Evolutionary conservation across 345 rosid species (phyloP), one percentile per base, ranked within the genome.

Genomic region (Heritiera littoralis): DNA sequence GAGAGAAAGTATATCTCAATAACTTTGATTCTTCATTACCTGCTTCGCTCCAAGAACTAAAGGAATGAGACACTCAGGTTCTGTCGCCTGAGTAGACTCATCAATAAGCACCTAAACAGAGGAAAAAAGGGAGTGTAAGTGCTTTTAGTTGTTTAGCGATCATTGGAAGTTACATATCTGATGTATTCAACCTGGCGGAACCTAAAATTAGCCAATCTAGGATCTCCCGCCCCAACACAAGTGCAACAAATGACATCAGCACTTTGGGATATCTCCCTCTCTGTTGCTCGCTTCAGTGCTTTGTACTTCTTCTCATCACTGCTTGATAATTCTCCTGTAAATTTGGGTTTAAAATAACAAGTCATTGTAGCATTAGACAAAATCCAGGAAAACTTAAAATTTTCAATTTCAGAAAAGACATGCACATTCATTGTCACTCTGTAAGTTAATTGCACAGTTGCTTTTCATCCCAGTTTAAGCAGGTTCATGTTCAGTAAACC

Each of bases 201-300:
- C 87, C 99, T 90, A 88, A 94, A 94, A 86, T 97, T 97, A 77
- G 98, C 86, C 79, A 97, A 83, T 48, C 99, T 93, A 76, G 97
- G 99, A 89, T 97, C 99, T 79, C 97, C 99, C 83, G 99, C 98
- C 85, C 99, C 99, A 78, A 92, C 98, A 84, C 98, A 97, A 8
- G 99, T 97, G 85, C 97, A 97, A 85, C 99, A 97, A 75, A 97
- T 97, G 83, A 97, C 99, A 87, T 97, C 99, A 80, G 99, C 99
- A 82, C 99, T 97, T 85, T 97, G 99, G 35, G 96, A 90, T 84
- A 97, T 94, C 86, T 97, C 99, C 65, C 98, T 89, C 85, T 97
- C 99, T 38, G 98, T 97, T 46, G 97, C 96, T 55, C 98, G 95
- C 89, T 97, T 97, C 78, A 97, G 83, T 32, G 96, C 93, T 88